Evolutionary conservation across 768 basidiomycete species (phyloP).

Genomic region (Lentinula sp.): DNA sequence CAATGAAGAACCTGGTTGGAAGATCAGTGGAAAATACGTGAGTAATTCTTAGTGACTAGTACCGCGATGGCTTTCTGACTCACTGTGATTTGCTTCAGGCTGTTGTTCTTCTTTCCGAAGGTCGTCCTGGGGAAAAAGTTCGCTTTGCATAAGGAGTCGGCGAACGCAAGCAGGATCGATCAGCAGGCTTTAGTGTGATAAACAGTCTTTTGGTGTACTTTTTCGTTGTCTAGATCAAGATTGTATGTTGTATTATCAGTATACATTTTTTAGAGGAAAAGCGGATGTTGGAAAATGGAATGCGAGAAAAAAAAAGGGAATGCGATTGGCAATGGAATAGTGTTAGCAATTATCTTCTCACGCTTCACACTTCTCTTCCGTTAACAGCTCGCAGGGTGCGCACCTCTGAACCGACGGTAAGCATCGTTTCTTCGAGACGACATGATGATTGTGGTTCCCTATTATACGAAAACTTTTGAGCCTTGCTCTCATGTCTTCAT

Average conservation of each 20-base stretch:
- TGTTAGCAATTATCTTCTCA: background rate
- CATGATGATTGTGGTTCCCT: conserved; percentile 57
- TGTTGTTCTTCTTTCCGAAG: conserved; percentile 81
- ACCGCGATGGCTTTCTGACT: background rate
- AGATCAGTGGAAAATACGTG: conserved; percentile 95
- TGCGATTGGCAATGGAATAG: too few relatives aligned
- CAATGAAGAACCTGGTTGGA: conserved; percentile 87
- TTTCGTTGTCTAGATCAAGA: too few relatives aligned
- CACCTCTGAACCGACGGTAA: background rate
- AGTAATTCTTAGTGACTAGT: background rate
- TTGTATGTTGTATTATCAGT: too few relatives aligned
- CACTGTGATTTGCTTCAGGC: conserved; percentile 41
- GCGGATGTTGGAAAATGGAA: too few relatives aligned
- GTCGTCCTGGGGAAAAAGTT: conserved; percentile 85
- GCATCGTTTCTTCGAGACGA: background rate
- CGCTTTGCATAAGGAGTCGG: conserved; percentile 49
- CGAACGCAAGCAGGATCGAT: too few relatives aligned
- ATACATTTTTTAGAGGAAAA: too few relatives aligned
- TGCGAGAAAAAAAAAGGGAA: too few relatives aligned
- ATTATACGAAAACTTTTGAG: conserved; percentile 42
- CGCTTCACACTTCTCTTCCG: background rate
- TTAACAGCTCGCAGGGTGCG: background rate
- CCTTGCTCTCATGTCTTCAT: conserved; percentile 15
- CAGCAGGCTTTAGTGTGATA: too few relatives aligned
- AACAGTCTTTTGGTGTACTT: too few relatives aligned